Conservation (phyloP, 257 asterid genomes). For the Solanum sejunctum region DNA sequence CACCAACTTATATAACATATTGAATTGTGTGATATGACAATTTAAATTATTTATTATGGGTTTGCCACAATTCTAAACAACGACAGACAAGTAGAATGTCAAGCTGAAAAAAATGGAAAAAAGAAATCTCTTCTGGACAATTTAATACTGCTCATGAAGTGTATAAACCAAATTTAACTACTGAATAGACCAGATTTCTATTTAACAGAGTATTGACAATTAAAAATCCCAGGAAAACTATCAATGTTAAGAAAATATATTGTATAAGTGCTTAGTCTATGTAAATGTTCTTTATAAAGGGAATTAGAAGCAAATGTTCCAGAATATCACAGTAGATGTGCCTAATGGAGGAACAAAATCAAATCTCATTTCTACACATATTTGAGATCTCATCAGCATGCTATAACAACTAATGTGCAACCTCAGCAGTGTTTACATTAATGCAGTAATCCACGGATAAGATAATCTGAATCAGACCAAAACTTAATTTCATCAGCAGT, state of each 20-base stretch:
- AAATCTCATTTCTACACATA: neutral
- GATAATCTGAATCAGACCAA: neutral
- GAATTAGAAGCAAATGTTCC: neutral
- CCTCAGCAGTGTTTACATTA: neutral
- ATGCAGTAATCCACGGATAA: neutral
- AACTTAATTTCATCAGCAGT: neutral
- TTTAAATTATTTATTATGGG: neutral
- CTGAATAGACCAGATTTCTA: neutral
- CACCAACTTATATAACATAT: neutral
- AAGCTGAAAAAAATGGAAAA: neutral
- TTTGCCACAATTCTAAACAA: neutral
- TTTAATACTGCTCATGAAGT: neutral
- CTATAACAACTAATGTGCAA: neutral
- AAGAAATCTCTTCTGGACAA: neutral
- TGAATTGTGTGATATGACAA: neutral
- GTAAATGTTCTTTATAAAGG: neutral
- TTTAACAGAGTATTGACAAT: neutral
- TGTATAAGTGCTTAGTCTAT: neutral
- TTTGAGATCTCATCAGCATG: neutral
- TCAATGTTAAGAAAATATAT: neutral
- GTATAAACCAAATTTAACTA: neutral
- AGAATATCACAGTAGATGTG: neutral
- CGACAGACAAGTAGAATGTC: neutral
- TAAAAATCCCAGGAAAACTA: neutral
- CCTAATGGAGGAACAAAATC: neutral